Conservation (phyloP, 176 grass and related monocot species). For the Carex parvula region DNA sequence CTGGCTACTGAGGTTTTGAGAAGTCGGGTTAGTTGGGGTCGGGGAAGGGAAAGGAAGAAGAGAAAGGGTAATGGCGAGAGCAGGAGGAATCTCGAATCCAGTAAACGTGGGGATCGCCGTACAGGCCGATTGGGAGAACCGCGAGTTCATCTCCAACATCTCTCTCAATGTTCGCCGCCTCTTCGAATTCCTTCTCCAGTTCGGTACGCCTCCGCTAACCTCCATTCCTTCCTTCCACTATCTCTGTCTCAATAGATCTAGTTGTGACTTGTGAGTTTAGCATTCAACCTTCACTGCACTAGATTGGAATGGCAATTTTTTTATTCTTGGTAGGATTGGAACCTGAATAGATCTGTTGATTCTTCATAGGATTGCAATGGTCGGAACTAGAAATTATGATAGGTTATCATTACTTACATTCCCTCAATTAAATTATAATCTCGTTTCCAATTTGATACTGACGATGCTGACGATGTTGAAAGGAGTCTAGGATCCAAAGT, state of each 20-base stretch:
- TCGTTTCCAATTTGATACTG: background rate
- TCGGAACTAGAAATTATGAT: background rate
- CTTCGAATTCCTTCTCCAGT: slow-evolving; percentile 92
- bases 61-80: slow-evolving; percentile 32
- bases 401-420: background rate
- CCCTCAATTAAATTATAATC: background rate
- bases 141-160: slow-evolving; percentile 99
- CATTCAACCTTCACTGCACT: background rate
- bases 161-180: slow-evolving; percentile 95
- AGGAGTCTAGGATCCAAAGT: background rate
- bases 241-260: background rate
- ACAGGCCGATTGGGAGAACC: slow-evolving; percentile 95
- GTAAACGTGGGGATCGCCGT: slow-evolving; percentile 95
- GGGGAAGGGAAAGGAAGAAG: background rate
- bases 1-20: background rate
- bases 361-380: background rate
- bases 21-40: background rate
- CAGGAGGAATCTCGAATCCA: slow-evolving; percentile 71
- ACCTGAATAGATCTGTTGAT: background rate
- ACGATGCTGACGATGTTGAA: no score
- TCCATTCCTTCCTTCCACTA: background rate
- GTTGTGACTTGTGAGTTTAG: background rate
- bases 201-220: slow-evolving; percentile 37
- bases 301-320: background rate
- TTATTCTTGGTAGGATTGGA: background rate